phyloP scores from a whole-genome alignment of 176 grass and related monocot genomes.

The Rhipidocladum racemiflorum region DNA sequence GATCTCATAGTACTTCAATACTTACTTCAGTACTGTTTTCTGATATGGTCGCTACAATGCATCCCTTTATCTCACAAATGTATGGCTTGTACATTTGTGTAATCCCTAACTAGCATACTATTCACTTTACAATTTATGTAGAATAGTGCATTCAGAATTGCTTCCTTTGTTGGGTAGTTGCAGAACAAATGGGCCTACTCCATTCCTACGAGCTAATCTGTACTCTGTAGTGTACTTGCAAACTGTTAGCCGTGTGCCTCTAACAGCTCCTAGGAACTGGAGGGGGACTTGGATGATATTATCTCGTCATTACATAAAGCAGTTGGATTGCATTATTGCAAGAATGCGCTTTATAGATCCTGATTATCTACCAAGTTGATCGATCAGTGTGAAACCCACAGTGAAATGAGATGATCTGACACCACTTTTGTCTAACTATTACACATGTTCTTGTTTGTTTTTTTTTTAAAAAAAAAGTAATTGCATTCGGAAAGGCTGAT shows the following conservation, averaged over 20 bases:
- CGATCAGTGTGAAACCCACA: not conserved
- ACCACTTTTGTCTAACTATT: not conserved
- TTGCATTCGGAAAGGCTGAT: not conserved
- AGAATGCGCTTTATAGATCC: not conserved
- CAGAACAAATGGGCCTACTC: slow-evolving; percentile 7
- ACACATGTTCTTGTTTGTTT: not conserved
- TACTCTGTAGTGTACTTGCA: not conserved
- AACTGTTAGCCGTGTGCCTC: not conserved
- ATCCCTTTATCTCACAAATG: not conserved
- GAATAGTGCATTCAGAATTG: not conserved
- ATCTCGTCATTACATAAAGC: slow-evolving; percentile 12
- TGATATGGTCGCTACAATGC: not conserved
- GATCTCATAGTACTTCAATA: not conserved
- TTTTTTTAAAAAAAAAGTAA: not conserved
- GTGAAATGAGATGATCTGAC: not conserved
- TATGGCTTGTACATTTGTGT: not conserved
- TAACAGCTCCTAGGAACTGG: slow-evolving; percentile 12
- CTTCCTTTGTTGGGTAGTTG: slow-evolving; percentile 19
- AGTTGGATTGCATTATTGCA: not conserved
- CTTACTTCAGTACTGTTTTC: not conserved
- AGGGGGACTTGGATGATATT: slow-evolving; percentile 5
- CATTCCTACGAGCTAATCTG: slow-evolving; percentile 12
- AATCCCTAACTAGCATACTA: not conserved
- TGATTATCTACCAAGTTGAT: not conserved
- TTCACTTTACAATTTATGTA: not conserved